Conservation (phyloP, 2,329 filamentous ascomycete genomes). For the Daldinia sp. region DNA sequence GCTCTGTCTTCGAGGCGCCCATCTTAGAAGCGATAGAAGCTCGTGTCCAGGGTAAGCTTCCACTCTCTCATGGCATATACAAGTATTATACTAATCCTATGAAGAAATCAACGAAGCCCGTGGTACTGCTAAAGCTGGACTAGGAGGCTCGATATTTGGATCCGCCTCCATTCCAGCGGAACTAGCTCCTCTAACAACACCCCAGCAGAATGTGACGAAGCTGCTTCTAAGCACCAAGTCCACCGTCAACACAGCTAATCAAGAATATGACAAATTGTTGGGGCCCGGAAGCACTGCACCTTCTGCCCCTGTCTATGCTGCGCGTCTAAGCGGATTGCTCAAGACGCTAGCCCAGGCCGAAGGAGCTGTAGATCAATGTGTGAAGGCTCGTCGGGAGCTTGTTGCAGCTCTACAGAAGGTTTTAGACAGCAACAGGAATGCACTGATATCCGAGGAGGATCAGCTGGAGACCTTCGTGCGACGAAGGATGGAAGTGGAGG, state of each 20-base stretch:
- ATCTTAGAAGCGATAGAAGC: slow-evolving; percentile 86
- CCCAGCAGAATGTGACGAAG: slow-evolving; percentile 81
- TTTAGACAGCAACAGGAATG: slow-evolving; percentile 77
- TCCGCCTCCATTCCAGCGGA: slow-evolving; percentile 76
- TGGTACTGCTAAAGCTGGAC: slow-evolving; percentile 63
- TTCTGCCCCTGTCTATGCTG: slow-evolving; percentile 90
- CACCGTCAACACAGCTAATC: slow-evolving; percentile 76
- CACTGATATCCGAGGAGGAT: slow-evolving; percentile 76
- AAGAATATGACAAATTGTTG: slow-evolving; percentile 86
- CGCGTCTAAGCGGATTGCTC: slow-evolving; percentile 87
- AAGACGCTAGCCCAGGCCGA: slow-evolving; percentile 91
- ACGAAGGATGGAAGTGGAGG: slow-evolving; percentile 79
- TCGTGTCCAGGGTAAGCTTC: slow-evolving; percentile 77
- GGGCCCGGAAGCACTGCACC: slow-evolving; percentile 77
- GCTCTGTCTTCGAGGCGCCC: slow-evolving; percentile 83
- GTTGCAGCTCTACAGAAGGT: slow-evolving; percentile 86
- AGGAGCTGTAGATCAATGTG: slow-evolving; percentile 86
- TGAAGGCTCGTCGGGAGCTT: slow-evolving; percentile 84
- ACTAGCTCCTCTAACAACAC: slow-evolving; percentile 78
- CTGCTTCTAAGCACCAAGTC: slow-evolving; percentile 75
- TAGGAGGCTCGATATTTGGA: slow-evolving; percentile 75
- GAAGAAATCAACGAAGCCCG: slow-evolving; percentile 73
- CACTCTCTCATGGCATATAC: slow-evolving; percentile 32
- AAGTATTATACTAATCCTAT: slow-evolving; percentile 27
- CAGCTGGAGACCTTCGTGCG: slow-evolving; percentile 72